phyloP scores from a whole-genome alignment of 306 rosid species.

The Casuarina cunninghamiana region DNA sequence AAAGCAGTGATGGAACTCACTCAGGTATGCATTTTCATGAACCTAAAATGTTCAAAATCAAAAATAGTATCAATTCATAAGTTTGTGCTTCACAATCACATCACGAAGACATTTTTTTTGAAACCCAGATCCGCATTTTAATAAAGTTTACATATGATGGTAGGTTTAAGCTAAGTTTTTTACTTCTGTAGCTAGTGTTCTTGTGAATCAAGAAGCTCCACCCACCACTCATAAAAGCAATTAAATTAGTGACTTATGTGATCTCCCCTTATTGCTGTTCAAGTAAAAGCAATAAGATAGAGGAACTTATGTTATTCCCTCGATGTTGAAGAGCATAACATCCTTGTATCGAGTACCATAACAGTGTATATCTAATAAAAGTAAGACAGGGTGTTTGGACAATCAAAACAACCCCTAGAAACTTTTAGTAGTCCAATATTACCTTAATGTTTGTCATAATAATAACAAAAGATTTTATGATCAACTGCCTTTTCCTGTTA shows the following conservation, averaged over 20 bases:
- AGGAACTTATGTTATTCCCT: not conserved
- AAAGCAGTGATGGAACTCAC: constrained; percentile 93
- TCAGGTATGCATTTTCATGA: constrained; percentile 90
- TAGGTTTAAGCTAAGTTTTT: not conserved
- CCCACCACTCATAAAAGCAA: not conserved
- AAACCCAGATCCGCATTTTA: not conserved
- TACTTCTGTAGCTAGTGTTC: not conserved
- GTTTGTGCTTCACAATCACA: not conserved
- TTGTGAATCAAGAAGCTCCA: not conserved
- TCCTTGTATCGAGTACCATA: no score
- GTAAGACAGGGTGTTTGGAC: no score
- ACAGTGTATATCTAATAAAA: no score
- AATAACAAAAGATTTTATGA: no score
- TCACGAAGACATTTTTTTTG: not conserved
- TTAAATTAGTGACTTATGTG: not conserved
- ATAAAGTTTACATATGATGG: not conserved
- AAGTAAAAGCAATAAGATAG: not conserved
- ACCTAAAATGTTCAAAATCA: constrained; percentile 61
- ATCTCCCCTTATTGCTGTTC: not conserved
- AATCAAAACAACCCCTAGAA: no score
- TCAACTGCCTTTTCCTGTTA: no score
- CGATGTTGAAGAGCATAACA: no score
- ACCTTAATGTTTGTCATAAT: no score
- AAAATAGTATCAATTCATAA: constrained; percentile 3
- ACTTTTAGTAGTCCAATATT: no score